phyloP scores from a whole-genome alignment of 257 asterid genomes.

The Nicotiana noctiflora region DNA sequence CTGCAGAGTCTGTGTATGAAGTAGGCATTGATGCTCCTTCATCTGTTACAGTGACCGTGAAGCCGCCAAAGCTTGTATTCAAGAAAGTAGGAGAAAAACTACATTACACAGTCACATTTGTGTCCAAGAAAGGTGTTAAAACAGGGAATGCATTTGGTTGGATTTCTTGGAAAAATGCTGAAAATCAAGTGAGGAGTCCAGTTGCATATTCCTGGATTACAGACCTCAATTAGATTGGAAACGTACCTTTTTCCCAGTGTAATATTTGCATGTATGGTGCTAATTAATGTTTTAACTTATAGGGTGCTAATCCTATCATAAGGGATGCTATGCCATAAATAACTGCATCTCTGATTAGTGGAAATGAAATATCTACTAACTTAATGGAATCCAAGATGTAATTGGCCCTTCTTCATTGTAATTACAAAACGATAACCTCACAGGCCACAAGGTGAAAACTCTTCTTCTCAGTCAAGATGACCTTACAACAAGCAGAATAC shows the following conservation, averaged over 20 bases:
- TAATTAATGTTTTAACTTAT: too few relatives aligned
- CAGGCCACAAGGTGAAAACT: too few relatives aligned
- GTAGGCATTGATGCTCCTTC: constrained; percentile 41
- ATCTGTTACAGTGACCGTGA: constrained; percentile 38
- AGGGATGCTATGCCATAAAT: neutral
- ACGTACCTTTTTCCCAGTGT: neutral
- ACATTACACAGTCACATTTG: constrained; percentile 55
- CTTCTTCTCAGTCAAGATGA: too few relatives aligned
- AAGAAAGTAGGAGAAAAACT: constrained; percentile 38
- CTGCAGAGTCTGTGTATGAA: constrained; percentile 35
- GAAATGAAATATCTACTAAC: neutral
- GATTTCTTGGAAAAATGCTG: constrained; percentile 54
- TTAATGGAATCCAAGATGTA: neutral
- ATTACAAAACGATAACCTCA: too few relatives aligned
- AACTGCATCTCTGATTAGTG: neutral
- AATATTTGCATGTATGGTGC: neutral
- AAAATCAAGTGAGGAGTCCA: constrained; percentile 61
- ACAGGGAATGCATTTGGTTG: constrained; percentile 49
- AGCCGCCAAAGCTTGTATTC: constrained; percentile 51
- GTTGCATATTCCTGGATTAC: constrained; percentile 55
- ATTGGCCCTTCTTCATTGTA: too few relatives aligned
- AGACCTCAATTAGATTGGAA: constrained; percentile 1
- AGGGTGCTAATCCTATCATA: neutral
- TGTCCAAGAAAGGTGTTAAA: constrained; percentile 30
- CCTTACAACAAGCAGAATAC: too few relatives aligned